Evolutionary conservation across 2,329 filamentous ascomycete species (phyloP).

Genomic region (Colletotrichum sublineola): DNA sequence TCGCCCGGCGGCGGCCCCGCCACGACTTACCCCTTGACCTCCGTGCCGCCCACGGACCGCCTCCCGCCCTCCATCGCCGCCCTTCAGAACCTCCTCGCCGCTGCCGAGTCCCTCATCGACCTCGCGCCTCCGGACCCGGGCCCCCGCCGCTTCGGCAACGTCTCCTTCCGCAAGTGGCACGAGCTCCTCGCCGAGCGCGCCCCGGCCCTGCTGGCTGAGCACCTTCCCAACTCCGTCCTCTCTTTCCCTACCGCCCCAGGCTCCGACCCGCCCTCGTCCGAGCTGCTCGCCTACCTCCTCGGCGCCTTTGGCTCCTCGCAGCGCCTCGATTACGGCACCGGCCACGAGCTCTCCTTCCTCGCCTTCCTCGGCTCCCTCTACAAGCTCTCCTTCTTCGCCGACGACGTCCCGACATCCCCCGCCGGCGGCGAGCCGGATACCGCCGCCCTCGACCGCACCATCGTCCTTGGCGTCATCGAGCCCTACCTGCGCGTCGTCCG

Average conservation of each 20-base stretch:
- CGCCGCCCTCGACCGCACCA: conserved; percentile 77
- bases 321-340: conserved; percentile 93
- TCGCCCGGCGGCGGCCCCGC: conserved; percentile 52
- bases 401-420: not conserved
- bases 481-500: conserved; percentile 88
- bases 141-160: conserved; percentile 91
- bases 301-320: conserved; percentile 91
- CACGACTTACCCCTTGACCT: conserved; percentile 59
- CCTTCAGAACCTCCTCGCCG: conserved; percentile 75
- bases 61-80: conserved; percentile 69
- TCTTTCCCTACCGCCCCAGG: conserved; percentile 42
- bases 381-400: conserved; percentile 84
- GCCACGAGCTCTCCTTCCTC: conserved; percentile 94
- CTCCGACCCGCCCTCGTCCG: conserved; percentile 48
- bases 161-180: conserved; percentile 90
- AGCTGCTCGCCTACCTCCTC: conserved; percentile 73
- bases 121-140: conserved; percentile 87
- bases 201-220: conserved; percentile 62
- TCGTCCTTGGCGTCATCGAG: conserved; percentile 86
- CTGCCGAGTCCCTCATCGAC: conserved; percentile 76
- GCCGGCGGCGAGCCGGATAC: not conserved
- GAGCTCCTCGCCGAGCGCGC: conserved; percentile 73
- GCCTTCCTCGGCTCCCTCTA: conserved; percentile 92
- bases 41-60: conserved; percentile 54
- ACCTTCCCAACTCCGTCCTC: conserved; percentile 46